A percentile compares a stretch with the other conserved stretches of the same genome.
phyloP scores from a whole-genome alignment of 75 land plant species.

The Picea glauca region DNA sequence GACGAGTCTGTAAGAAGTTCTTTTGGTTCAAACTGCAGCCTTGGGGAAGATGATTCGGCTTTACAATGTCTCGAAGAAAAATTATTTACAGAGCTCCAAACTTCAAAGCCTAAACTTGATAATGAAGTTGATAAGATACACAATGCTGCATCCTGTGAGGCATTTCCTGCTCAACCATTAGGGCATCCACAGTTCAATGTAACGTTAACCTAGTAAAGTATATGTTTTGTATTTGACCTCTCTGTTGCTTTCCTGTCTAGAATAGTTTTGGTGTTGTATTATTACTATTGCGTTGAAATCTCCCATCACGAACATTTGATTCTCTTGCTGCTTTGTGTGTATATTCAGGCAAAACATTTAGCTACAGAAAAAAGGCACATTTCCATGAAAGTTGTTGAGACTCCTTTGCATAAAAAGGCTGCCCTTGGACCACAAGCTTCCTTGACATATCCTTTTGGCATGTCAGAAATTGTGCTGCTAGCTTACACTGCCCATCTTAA shows the following conservation, averaged over 20 bases:
- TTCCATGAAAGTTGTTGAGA: conserved; percentile 17
- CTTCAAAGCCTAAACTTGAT: conserved; percentile 19
- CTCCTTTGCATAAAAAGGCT: conserved; percentile 22
- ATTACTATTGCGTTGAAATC: not conserved
- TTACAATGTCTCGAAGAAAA: conserved; percentile 44
- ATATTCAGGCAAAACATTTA: not conserved
- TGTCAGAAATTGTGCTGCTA: conserved; percentile 7
- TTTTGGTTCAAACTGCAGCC: conserved; percentile 35
- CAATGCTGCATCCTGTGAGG: not conserved
- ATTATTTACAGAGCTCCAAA: conserved; percentile 39
- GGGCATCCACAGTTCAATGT: not conserved
- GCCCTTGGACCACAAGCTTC: conserved; percentile 22
- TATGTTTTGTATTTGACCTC: not conserved
- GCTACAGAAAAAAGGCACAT: conserved; percentile 15
- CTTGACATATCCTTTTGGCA: conserved; percentile 26
- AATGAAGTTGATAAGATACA: too few species aligned
- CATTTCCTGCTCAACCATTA: not conserved
- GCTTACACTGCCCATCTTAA: not conserved
- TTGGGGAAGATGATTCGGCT: conserved; percentile 32
- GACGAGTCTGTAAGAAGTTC: conserved; percentile 34
- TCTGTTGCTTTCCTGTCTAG: too few species aligned
- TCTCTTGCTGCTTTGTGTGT: conserved; percentile 6
- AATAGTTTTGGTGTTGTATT: not conserved
- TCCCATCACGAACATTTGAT: not conserved
- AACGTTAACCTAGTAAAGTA: not conserved